Percentiles rank a stretch among this genome's conserved stretches.
These are phyloP conservation scores for Lasiosphaeria ovina DNA, from an alignment of 495 filamentous ascomycete genomes.

Conservation along the genomic window DNA sequence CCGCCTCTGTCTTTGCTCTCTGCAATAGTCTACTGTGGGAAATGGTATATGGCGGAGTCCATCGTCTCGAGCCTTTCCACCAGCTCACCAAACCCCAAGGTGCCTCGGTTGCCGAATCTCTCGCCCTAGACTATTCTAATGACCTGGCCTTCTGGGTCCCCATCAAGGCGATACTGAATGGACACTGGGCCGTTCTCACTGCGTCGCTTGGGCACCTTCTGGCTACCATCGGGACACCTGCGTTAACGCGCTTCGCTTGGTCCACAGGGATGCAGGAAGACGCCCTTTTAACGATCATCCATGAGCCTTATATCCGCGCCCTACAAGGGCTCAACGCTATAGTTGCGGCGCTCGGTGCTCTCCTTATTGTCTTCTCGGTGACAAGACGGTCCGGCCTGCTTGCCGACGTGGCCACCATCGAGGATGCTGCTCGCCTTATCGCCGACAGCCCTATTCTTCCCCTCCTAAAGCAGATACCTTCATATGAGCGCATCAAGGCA, in stretches of 20 bases:
- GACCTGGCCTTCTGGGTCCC: constrained; percentile 1
- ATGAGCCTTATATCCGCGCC: neutral
- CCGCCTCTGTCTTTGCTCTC: neutral
- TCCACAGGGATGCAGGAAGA: too few species aligned
- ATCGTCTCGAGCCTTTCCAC: neutral
- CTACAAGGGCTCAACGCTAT: neutral
- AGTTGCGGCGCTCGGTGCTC: neutral
- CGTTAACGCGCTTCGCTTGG: neutral
- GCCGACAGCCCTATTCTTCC: neutral
- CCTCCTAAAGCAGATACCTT: neutral
- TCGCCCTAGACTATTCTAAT: neutral
- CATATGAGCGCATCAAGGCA: neutral
- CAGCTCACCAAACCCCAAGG: neutral
- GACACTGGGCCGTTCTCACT: neutral
- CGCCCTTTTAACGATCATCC: too few species aligned
- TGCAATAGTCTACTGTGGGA: neutral
- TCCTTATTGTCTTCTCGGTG: neutral
- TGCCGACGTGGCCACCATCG: neutral
- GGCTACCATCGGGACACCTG: neutral
- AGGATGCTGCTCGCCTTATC: neutral
- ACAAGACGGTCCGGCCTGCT: neutral
- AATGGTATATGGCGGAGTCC: neutral
- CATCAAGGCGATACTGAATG: neutral
- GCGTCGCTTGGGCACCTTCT: neutral
- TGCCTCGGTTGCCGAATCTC: neutral